These are phyloP conservation scores for Ilyonectria destructans DNA, from an alignment of 2,329 filamentous ascomycete species.

Conservation along the genomic window DNA sequence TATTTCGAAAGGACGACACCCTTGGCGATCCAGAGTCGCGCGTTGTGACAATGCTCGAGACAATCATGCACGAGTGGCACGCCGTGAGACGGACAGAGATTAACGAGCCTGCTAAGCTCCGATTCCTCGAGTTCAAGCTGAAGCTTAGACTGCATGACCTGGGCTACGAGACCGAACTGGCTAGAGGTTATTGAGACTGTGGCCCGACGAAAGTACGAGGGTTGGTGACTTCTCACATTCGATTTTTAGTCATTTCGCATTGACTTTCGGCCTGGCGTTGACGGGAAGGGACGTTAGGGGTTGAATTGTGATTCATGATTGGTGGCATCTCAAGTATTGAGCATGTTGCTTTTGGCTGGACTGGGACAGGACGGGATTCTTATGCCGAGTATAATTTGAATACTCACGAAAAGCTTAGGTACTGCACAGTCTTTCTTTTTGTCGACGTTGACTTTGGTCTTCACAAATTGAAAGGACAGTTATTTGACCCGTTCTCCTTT, in stretches of 20 bases:
- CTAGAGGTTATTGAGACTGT: too few species aligned
- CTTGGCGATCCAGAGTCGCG: background rate
- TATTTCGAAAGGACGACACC: background rate
- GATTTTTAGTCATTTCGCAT: background rate
- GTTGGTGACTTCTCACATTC: background rate
- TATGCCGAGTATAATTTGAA: background rate
- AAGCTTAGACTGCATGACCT: background rate
- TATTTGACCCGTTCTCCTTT: background rate
- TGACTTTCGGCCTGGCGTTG: conserved; percentile 6
- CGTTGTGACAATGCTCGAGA: background rate
- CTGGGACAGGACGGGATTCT: background rate
- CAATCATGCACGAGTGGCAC: conserved; percentile 13
- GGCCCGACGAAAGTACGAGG: background rate
- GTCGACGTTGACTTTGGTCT: background rate
- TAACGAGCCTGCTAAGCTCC: conserved; percentile 7
- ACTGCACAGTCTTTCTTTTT: background rate
- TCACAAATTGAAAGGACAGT: background rate
- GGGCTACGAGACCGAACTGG: background rate
- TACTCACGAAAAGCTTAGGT: background rate
- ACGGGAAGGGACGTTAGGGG: background rate
- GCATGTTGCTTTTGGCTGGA: background rate
- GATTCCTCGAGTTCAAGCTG: conserved; percentile 13
- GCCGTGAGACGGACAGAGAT: background rate
- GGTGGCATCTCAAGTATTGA: background rate
- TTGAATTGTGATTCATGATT: background rate